phyloP scores from a whole-genome alignment of 176 grass and related monocot species.

The Otatea glauca region DNA sequence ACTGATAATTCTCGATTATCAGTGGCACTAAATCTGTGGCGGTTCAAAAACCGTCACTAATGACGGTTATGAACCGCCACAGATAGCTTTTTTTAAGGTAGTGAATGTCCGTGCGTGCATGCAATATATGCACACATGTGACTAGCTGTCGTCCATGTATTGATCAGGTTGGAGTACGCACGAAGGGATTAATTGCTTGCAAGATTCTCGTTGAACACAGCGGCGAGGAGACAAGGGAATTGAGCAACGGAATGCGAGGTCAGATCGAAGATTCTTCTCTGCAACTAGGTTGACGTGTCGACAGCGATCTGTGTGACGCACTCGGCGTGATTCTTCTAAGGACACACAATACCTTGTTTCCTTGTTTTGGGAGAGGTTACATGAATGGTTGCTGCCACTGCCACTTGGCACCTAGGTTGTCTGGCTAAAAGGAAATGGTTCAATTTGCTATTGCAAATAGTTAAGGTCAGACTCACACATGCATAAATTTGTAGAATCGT shows the following conservation, averaged over 20 bases:
- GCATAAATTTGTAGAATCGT: background rate
- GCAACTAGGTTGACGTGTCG: background rate
- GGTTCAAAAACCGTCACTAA: too few species aligned
- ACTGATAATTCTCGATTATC: too few species aligned
- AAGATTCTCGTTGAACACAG: background rate
- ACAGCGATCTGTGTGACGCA: too few species aligned
- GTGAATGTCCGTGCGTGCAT: too few species aligned
- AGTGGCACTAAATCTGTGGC: too few species aligned
- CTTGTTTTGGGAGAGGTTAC: too few species aligned
- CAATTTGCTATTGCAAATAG: background rate
- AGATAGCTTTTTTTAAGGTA: too few species aligned
- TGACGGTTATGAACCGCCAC: too few species aligned
- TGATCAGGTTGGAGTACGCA: background rate
- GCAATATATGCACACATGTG: slow-evolving; percentile 1
- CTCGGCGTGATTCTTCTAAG: background rate
- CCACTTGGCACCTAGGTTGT: too few species aligned
- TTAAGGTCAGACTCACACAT: background rate
- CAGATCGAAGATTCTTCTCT: background rate
- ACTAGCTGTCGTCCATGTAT: background rate
- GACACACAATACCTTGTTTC: too few species aligned
- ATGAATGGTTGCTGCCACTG: too few species aligned
- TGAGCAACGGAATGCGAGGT: background rate
- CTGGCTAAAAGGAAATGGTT: background rate
- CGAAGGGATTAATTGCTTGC: background rate
- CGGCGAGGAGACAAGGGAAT: background rate